phyloP scores from a whole-genome alignment of 257 asterid genomes.

The Solanum lycopersicoides region DNA sequence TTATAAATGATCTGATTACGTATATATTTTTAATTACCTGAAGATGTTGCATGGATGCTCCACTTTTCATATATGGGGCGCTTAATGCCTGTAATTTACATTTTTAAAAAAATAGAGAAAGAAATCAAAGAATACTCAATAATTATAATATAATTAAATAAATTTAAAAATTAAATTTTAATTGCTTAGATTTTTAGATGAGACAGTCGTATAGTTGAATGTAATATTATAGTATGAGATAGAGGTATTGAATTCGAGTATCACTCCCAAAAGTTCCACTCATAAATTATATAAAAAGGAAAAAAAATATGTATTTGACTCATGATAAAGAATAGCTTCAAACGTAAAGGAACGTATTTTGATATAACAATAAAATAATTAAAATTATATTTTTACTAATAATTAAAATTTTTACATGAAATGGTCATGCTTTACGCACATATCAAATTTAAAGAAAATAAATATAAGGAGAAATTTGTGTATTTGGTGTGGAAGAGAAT shows the following conservation, averaged over 20 bases:
- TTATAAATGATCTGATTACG: neutral
- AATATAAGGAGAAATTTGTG: neutral
- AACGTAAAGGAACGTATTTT: neutral
- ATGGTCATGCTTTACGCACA: neutral
- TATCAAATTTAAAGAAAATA: neutral
- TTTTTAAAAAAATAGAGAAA: neutral
- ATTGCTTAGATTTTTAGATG: neutral
- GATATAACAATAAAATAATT: neutral
- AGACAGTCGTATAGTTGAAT: neutral
- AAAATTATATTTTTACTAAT: neutral
- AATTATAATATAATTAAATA: neutral
- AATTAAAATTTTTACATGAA: neutral
- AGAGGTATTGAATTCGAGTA: neutral
- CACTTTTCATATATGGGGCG: neutral
- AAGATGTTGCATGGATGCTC: constrained; percentile 32
- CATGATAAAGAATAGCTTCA: neutral
- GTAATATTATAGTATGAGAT: neutral
- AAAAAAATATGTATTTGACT: neutral
- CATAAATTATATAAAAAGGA: neutral
- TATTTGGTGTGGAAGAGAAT: neutral
- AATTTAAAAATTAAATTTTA: neutral
- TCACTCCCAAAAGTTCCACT: neutral
- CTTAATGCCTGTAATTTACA: constrained; percentile 59
- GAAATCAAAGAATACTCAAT: neutral
- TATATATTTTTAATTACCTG: constrained; percentile 27